These are phyloP conservation scores for Wickerhamiella sergipiensis DNA, from an alignment of 805 yeast genomes.

Conservation along the genomic window DNA sequence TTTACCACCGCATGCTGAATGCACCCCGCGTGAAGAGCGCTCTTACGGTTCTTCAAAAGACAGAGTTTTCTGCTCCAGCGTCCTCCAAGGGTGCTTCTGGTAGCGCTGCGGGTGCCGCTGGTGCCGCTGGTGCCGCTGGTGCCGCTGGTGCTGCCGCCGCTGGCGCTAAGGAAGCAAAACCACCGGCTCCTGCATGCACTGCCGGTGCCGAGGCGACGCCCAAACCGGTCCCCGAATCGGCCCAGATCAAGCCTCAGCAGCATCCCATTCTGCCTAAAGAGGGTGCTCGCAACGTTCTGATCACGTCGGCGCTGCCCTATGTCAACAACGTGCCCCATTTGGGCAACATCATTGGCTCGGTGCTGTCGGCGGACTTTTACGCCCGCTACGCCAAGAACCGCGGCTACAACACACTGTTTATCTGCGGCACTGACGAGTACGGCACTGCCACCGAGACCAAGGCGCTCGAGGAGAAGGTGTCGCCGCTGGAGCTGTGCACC, in stretches of 20 bases:
- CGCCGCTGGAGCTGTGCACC: constrained; percentile 82
- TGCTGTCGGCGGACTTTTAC: constrained; percentile 84
- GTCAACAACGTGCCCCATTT: constrained; percentile 97
- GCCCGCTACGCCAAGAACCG: constrained; percentile 82
- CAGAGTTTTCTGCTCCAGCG: constrained; percentile 9
- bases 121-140: constrained; percentile 6
- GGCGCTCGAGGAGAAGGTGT: constrained; percentile 83
- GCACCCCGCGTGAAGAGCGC: constrained; percentile 19
- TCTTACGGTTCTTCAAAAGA: constrained; percentile 12
- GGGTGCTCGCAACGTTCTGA: constrained; percentile 64
- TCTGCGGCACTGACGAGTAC: constrained; percentile 98
- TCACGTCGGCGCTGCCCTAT: constrained; percentile 94
- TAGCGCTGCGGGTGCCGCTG: constrained; percentile 3
- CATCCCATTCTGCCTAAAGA: constrained; percentile 48
- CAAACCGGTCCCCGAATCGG: constrained; percentile 24
- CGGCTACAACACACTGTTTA: constrained; percentile 69
- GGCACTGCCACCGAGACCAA: constrained; percentile 99
- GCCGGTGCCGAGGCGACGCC: constrained; percentile 3
- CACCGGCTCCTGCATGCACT: neutral
- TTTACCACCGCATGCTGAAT: constrained; percentile 23
- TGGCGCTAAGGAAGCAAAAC: constrained; percentile 2
- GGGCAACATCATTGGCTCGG: constrained; percentile 94
- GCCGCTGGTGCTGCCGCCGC: constrained; percentile 4
- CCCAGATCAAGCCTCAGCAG: constrained; percentile 24
- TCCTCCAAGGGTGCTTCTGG: neutral